Evolutionary conservation across 176 grass and related monocot genomes (phyloP).

Genomic region (Pharus latifolius): DNA sequence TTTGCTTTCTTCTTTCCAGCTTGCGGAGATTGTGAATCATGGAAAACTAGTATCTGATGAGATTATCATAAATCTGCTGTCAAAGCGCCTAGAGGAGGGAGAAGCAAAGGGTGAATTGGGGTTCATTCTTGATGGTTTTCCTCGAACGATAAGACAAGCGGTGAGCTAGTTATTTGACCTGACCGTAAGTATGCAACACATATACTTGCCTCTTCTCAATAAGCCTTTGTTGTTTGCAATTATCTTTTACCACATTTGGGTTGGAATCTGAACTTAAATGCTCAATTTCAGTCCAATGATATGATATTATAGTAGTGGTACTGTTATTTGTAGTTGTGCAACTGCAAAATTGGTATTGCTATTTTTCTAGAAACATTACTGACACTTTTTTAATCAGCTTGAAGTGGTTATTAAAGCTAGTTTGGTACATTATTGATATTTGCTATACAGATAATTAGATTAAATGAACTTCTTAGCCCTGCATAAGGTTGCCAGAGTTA

Average conservation of each 20-base stretch:
- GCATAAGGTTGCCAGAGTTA: not conserved
- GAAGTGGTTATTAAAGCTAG: not conserved
- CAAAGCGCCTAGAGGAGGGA: slow-evolving; percentile 63
- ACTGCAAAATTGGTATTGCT: too few species aligned
- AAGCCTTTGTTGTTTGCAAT: not conserved
- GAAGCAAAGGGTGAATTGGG: slow-evolving; percentile 72
- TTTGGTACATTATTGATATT: not conserved
- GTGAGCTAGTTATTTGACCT: slow-evolving; percentile 66
- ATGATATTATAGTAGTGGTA: not conserved
- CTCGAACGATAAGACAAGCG: slow-evolving; percentile 94
- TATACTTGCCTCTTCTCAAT: slow-evolving; percentile 13
- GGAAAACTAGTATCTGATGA: slow-evolving; percentile 88
- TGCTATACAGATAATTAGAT: not conserved
- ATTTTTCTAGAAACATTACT: too few species aligned
- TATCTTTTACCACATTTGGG: not conserved
- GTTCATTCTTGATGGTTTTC: slow-evolving; percentile 96
- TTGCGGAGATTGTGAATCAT: slow-evolving; percentile 78
- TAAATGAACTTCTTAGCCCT: not conserved
- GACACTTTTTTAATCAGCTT: not conserved
- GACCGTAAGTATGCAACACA: slow-evolving; percentile 35
- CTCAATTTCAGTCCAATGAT: not conserved
- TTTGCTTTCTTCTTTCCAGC: slow-evolving; percentile 40
- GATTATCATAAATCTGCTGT: slow-evolving; percentile 82
- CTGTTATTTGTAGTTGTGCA: not conserved
- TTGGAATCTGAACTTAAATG: not conserved